Evolutionary conservation across 2,329 filamentous ascomycete species (phyloP), one percentile per base, ranked within the genome.

Genomic region (Aaosphaeria pasadenensis): DNA sequence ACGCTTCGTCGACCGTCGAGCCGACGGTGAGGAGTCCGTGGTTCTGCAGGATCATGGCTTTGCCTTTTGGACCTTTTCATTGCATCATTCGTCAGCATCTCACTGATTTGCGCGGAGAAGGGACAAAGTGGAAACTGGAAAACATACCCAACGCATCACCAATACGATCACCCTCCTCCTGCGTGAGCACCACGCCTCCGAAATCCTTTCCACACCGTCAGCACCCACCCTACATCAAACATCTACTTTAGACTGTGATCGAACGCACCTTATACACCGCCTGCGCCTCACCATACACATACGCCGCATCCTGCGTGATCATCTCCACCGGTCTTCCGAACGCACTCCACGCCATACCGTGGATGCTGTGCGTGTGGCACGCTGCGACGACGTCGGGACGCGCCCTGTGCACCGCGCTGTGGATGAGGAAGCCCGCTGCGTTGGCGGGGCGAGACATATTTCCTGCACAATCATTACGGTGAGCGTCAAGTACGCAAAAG

Each of bases 21-120:
- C 86, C 86, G 0, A 86, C 84, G 0, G 83, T 86, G 31, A 88
- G 68, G 40, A 89, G 70, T 0, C 86, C 86, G 67, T 88, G 85
- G 63, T 88, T 88, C 56, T 84, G 74, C 42, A 88, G 71, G 46
- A 88, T 82, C 44, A 79, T 76, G 3, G 75, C 84, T 64, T 77
- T 78, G 36, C 74, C 84, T 56, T 77, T 77, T 2, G 71, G 62
- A 0, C 84, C 84, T 41, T 9, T 9, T 11, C 11, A 41, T 9
- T 3, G 39, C 9, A 11, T 41, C 24, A 2, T 36, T 36, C 4
- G 17, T 24, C 17, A 24, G 17, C 17, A 24, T n/a, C n/a, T n/a
- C n/a, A 24, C 17, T 24, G 17, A 24, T 24, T 2, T 24, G 3
- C 9, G 33, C 33, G 13, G 33, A 36, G 2, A 36, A 11, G 3